Percentiles rank a stretch among this genome's conserved stretches.
Evolutionary conservation across 2,329 filamentous ascomycete species (phyloP).

Genomic region (Phyllosticta ampelicida): DNA sequence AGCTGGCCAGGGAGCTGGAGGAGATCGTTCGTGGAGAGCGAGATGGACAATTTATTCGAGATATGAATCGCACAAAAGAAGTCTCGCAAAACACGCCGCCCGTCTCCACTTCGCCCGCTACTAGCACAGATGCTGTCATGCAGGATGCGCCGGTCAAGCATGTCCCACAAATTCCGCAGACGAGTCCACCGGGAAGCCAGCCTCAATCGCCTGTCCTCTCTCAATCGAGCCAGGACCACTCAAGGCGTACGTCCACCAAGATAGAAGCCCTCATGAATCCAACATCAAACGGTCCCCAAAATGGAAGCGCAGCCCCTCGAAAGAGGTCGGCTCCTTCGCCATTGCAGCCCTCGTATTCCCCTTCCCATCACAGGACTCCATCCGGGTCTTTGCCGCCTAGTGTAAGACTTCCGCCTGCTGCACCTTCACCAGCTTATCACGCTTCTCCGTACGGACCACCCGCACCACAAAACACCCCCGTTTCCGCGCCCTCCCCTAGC

Average conservation of each 20-base stretch:
- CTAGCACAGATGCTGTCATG: constrained; percentile 1
- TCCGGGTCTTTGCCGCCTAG: constrained; percentile 1
- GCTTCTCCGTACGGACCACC: constrained; percentile 7
- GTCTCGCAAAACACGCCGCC: constrained; percentile 13
- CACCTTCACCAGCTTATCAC: not conserved
- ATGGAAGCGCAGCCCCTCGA: constrained; percentile 4
- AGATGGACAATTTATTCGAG: constrained; percentile 32
- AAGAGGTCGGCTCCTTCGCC: constrained; percentile 5
- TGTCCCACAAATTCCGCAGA: not conserved
- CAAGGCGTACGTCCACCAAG: constrained; percentile 4
- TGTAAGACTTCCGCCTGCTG: not conserved
- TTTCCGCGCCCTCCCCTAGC: constrained; percentile 14
- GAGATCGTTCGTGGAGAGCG: constrained; percentile 53
- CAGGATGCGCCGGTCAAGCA: constrained; percentile 4
- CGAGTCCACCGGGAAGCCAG: constrained; percentile 4
- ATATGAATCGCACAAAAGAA: constrained; percentile 17
- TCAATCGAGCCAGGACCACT: not conserved
- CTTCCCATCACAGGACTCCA: not conserved
- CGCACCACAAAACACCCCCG: not conserved
- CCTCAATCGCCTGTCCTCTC: constrained; percentile 2
- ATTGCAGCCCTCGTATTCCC: not conserved
- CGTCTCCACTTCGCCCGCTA: constrained; percentile 12
- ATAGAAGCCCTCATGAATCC: constrained; percentile 10
- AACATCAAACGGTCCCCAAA: not conserved
- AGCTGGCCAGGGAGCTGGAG: constrained; percentile 55